Evolutionary conservation across 2,329 filamentous ascomycete species (phyloP), one percentile per base, ranked within the genome.

Genomic region (Elsinoe ampelina): DNA sequence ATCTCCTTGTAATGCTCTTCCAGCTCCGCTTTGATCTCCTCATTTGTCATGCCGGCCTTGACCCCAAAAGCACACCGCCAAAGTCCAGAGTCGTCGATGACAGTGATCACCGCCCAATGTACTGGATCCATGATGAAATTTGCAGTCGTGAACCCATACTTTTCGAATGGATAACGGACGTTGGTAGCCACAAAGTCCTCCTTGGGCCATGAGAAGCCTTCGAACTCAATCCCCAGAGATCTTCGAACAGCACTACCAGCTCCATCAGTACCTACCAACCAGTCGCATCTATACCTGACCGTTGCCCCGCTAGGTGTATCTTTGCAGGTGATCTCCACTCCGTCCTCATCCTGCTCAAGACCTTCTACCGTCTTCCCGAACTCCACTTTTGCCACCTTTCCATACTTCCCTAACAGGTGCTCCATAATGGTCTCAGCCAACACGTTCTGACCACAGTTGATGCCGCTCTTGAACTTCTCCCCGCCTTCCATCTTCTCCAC

Each of bases 401-500:
- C 32, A 36, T 34, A 36, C 22, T 12, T 7, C n/a, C 15, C 11
- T 15, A 17, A n/a, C 26, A 36, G 10, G 20, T 51, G 32, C 13
- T 17, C 11, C 30, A n/a, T n/a, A 4, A 51, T 36, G 3, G 47
- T 51, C 26, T 51, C 47, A 15, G 47, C 26, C 7, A 51, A 15
- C 8, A 51, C 32, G 13, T 12, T 12, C 15, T 51, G 47, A 2
- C 19, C 19, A 15, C 47, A 51, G 20, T 51, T 51, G 47, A 51
- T 34, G 8, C 47, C 47, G 15, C 26, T 36, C 26, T 6, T 22
- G 32, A 51, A 51, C 15, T 19, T 34, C 26, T 51, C 32, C 13
- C 47, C 47, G 13, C 47, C 47, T 32, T 51, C 47, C 47, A 35
- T 34, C 30, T 51, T 51, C 47, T 51, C 47, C 13, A 51, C 47